Evolutionary conservation across 163 green algal genomes (phyloP).

Genomic region (Chlorella variabilis): DNA sequence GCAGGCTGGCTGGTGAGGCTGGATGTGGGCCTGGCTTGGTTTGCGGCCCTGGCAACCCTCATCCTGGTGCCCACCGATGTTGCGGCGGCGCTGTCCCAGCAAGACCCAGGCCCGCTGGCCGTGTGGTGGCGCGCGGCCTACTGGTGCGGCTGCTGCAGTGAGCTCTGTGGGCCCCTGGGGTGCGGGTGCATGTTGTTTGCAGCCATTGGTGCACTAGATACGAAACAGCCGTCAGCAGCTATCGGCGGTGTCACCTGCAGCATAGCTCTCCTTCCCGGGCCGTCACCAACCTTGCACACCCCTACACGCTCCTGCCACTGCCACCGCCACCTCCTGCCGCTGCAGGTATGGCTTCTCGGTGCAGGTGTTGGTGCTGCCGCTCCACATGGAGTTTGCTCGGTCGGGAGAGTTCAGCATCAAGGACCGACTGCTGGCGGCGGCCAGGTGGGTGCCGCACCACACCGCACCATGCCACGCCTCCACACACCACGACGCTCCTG

Average conservation of each 20-base stretch:
- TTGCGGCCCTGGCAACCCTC: slow-evolving; percentile 58
- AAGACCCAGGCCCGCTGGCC: slow-evolving; percentile 4
- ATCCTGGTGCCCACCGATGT: slow-evolving; percentile 68
- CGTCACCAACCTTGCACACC: neutral
- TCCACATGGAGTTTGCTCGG: slow-evolving; percentile 81
- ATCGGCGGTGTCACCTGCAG: too few species aligned
- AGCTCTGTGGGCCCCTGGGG: too few species aligned
- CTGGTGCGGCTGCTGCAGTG: slow-evolving; percentile 36
- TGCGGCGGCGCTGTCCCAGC: slow-evolving; percentile 45
- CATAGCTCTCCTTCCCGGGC: too few species aligned
- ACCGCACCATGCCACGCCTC: neutral
- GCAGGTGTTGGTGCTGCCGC: slow-evolving; percentile 69
- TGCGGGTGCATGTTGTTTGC: too few species aligned
- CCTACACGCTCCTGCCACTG: neutral
- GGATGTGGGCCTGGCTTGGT: slow-evolving; percentile 66
- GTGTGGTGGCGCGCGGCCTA: slow-evolving; percentile 49
- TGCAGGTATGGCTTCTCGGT: slow-evolving; percentile 60
- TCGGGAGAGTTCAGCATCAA: slow-evolving; percentile 67
- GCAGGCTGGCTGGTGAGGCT: slow-evolving; percentile 52
- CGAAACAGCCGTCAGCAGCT: too few species aligned
- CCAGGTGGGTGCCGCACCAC: neutral
- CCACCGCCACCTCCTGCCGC: neutral
- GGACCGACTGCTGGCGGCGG: slow-evolving; percentile 42
- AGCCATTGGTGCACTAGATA: too few species aligned
- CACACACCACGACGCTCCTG: neutral